These are phyloP conservation scores for Grosmannia serpens DNA, from an alignment of 2,329 filamentous ascomycete genomes.

Conservation along the genomic window DNA sequence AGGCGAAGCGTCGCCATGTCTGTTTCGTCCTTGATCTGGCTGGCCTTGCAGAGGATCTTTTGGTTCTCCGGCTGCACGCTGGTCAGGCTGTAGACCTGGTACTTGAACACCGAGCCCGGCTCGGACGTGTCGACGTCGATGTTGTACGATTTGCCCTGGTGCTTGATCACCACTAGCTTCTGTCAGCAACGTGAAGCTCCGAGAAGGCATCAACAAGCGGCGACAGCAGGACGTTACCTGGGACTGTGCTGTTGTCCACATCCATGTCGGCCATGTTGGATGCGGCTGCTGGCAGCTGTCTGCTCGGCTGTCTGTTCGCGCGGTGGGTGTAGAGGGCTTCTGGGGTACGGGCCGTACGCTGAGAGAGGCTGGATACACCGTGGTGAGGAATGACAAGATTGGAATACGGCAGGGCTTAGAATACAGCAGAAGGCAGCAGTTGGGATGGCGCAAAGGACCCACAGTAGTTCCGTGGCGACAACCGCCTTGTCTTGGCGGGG, in stretches of 20 bases:
- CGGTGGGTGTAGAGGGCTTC: not conserved
- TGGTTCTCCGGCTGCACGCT: slow-evolving; percentile 93
- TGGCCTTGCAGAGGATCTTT: slow-evolving; percentile 89
- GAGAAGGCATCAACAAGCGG: not conserved
- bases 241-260: not conserved
- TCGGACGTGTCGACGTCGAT: slow-evolving; percentile 79
- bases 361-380: not conserved
- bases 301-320: not conserved
- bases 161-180: slow-evolving; percentile 53
- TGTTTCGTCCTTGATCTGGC: slow-evolving; percentile 90
- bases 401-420: not conserved
- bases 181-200: not conserved
- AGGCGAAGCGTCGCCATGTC: slow-evolving; percentile 73
- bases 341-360: not conserved
- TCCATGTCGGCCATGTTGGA: slow-evolving; percentile 1
- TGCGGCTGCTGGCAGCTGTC: not conserved
- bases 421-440: not conserved
- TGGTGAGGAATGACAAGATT: not conserved
- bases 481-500: not conserved
- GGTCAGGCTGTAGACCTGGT: slow-evolving; percentile 88
- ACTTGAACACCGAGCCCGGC: slow-evolving; percentile 88
- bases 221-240: not conserved
- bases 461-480: not conserved
- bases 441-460: slow-evolving; percentile 1
- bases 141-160: slow-evolving; percentile 90